A percentile compares a stretch with the other conserved stretches of the same genome.
phyloP scores from a whole-genome alignment of 1,284 basidiomycete species.

The Entoloma clypeatum region DNA sequence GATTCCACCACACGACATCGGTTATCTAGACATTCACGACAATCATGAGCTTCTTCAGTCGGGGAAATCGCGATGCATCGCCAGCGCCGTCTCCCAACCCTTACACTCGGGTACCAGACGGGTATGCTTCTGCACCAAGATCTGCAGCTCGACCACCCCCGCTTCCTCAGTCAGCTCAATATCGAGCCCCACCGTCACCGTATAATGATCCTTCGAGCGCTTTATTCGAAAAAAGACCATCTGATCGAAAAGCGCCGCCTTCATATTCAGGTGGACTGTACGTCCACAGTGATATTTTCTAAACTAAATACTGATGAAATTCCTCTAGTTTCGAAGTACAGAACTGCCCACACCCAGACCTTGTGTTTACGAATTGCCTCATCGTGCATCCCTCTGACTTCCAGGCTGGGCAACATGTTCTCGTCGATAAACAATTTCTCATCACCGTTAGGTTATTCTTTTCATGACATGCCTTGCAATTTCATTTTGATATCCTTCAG shows the following conservation, averaged over 20 bases:
- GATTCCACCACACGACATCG: conserved; percentile 1
- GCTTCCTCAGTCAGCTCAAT: conserved; percentile 38
- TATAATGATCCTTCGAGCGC: conserved; percentile 53
- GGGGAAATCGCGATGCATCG: conserved; percentile 12
- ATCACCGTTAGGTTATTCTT: conserved; percentile 62
- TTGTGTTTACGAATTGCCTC: conserved; percentile 81
- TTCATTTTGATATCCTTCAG: conserved; percentile 42
- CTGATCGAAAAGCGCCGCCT: conserved; percentile 43
- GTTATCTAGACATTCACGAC: neutral
- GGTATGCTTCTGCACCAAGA: conserved; percentile 25
- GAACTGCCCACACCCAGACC: conserved; percentile 51
- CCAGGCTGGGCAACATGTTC: conserved; percentile 64
- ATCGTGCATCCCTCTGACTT: conserved; percentile 80
- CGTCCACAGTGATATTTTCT: conserved; percentile 17
- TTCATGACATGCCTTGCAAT: neutral
- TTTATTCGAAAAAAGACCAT: conserved; percentile 48
- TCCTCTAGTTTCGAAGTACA: conserved; percentile 55
- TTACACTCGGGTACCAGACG: conserved; percentile 48
- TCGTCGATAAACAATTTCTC: conserved; percentile 67
- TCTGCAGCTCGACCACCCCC: conserved; percentile 28
- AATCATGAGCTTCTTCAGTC: conserved; percentile 28
- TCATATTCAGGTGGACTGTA: conserved; percentile 40
- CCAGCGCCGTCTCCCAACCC: conserved; percentile 23
- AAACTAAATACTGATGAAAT: conserved; percentile 3
- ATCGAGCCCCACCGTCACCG: conserved; percentile 35